Conservation (phyloP, 202 grass and related monocot genomes). For the Dendrocalamus latiflorus region DNA sequence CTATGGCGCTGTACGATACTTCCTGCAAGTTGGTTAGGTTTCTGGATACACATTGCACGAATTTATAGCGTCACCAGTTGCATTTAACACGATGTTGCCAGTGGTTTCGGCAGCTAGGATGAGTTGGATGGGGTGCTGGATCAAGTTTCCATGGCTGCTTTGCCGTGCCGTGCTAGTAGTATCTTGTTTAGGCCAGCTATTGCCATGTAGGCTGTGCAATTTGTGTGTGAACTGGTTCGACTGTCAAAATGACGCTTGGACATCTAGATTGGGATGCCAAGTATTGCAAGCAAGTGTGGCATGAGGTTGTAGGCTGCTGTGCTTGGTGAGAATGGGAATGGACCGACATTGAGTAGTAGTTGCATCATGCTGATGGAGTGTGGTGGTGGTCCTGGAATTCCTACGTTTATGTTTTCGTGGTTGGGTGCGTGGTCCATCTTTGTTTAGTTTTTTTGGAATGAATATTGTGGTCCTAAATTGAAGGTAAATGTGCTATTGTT, state of each 20-base stretch:
- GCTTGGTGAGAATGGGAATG: slow-evolving; percentile 6
- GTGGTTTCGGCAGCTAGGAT: neutral
- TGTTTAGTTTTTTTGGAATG: slow-evolving; percentile 32
- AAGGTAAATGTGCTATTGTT: slow-evolving; percentile 27
- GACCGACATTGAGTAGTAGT: slow-evolving; percentile 24
- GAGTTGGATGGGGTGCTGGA: neutral
- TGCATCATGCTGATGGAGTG: slow-evolving; percentile 39
- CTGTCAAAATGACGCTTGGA: neutral
- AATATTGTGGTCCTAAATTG: slow-evolving; percentile 34
- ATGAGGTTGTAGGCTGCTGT: slow-evolving; percentile 22
- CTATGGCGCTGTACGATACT: neutral
- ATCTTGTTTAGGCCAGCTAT: slow-evolving; percentile 25
- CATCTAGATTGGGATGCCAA: slow-evolving; percentile 23
- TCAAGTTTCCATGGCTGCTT: slow-evolving; percentile 15
- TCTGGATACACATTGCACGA: neutral
- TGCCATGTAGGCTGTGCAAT: neutral
- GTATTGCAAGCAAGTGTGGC: neutral
- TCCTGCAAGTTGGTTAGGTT: neutral
- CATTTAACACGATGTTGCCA: neutral
- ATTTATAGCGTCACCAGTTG: neutral
- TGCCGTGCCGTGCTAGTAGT: neutral
- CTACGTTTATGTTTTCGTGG: slow-evolving; percentile 18
- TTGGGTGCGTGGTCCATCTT: slow-evolving; percentile 30
- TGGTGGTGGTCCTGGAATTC: slow-evolving; percentile 40
- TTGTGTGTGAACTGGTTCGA: too few relatives aligned